phyloP scores from a whole-genome alignment of 2,329 filamentous ascomycete genomes.

The Dryadomyces sulphureus region DNA sequence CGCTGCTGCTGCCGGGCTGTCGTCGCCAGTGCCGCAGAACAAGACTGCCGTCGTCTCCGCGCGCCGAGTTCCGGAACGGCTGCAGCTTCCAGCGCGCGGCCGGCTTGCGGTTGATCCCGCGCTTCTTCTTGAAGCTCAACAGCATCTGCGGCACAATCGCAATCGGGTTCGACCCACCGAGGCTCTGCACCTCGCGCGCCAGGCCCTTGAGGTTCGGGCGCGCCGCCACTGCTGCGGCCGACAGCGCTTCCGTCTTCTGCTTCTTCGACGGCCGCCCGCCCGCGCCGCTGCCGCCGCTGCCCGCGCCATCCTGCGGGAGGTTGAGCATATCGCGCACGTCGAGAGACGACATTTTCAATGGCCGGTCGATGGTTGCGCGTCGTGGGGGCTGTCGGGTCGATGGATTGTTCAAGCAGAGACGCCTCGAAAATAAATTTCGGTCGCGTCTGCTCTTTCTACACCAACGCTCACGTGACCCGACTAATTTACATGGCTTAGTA shows the following conservation, averaged over 20 bases:
- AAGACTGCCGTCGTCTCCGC: conserved; percentile 46
- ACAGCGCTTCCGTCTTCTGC: conserved; percentile 48
- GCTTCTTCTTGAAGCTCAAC: conserved; percentile 43
- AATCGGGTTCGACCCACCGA: conserved; percentile 52
- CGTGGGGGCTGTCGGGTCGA: not conserved
- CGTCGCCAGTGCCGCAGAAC: conserved; percentile 69
- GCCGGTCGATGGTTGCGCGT: not conserved
- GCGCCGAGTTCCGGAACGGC: conserved; percentile 64
- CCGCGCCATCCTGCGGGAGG: conserved; percentile 45
- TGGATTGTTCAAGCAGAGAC: not conserved
- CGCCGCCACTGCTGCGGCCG: conserved; percentile 13
- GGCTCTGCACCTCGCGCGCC: conserved; percentile 49
- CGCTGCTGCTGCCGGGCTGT: conserved; percentile 16
- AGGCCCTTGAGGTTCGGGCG: conserved; percentile 42
- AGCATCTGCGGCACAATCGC: conserved; percentile 45
- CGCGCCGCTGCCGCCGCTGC: conserved; percentile 13
- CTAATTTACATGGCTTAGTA: not conserved
- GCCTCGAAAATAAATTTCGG: not conserved
- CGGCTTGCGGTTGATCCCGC: conserved; percentile 38
- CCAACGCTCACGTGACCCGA: not conserved
- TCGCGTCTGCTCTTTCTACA: not conserved
- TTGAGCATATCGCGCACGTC: conserved; percentile 85
- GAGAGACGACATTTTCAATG: conserved; percentile 46
- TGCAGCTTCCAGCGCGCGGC: conserved; percentile 50
- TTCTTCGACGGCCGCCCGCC: conserved; percentile 53